A percentile compares a stretch with the other conserved stretches of the same genome.
Conservation (phyloP, 257 asterid species). For the Gynochthodes officinalis region DNA sequence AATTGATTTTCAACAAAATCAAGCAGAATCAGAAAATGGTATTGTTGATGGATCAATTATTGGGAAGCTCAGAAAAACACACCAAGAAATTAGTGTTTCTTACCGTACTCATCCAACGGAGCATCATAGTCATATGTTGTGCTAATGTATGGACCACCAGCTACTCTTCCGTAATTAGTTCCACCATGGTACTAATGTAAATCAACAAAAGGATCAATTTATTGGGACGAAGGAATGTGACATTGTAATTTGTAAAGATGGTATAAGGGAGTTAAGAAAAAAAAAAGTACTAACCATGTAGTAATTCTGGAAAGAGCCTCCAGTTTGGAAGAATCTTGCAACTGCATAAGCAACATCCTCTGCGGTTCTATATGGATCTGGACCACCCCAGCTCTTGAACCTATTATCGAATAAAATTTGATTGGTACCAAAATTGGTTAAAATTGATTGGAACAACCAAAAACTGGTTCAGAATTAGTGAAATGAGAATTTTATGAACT, state of each 20-base stretch:
- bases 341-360: constrained; percentile 77
- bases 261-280: not conserved
- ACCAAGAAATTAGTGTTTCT: not conserved
- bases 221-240: too few species aligned
- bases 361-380: constrained; percentile 54
- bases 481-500: constrained; percentile 9
- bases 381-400: constrained; percentile 76
- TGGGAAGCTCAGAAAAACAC: not conserved
- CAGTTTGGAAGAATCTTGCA: constrained; percentile 65
- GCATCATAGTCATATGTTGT: constrained; percentile 80
- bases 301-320: constrained; percentile 72
- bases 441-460: too few species aligned
- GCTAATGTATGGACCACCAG: constrained; percentile 82
- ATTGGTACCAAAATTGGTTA: too few species aligned
- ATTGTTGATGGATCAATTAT: not conserved
- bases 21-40: not conserved
- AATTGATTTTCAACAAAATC: not conserved
- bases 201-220: not conserved
- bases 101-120: constrained; percentile 74
- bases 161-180: constrained; percentile 68
- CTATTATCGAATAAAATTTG: constrained; percentile 18
- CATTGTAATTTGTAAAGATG: too few species aligned
- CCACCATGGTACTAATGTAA: constrained; percentile 71
- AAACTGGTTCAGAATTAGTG: not conserved
- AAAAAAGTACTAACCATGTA: constrained; percentile 53